These are phyloP conservation scores for Colletotrichum tropicicola DNA, from an alignment of 2,329 filamentous ascomycete genomes.

Conservation along the genomic window DNA sequence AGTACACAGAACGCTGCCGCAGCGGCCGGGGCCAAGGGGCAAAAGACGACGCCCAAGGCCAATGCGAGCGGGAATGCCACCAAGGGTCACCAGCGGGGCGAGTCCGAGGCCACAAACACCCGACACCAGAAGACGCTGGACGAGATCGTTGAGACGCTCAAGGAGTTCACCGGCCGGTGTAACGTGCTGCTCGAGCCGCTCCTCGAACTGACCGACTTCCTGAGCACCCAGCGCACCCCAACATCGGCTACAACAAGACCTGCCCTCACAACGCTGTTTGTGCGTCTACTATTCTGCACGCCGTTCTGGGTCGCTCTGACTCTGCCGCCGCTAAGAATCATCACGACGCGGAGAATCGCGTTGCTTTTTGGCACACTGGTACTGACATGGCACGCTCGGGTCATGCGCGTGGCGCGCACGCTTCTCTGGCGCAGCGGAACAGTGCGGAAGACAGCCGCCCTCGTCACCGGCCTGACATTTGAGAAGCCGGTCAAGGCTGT, in stretches of 20 bases:
- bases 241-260: constrained; percentile 92
- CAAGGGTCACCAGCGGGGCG: constrained; percentile 51
- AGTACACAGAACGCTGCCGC: constrained; percentile 24
- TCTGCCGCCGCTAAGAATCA: constrained; percentile 81
- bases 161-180: constrained; percentile 89
- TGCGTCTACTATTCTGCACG: constrained; percentile 87
- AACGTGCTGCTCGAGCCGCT: constrained; percentile 93
- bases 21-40: constrained; percentile 7
- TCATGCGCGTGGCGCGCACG: constrained; percentile 83
- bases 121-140: constrained; percentile 94
- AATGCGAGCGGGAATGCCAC: constrained; percentile 35
- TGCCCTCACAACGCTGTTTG: constrained; percentile 87
- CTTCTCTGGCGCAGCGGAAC: constrained; percentile 89
- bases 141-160: constrained; percentile 94
- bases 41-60: constrained; percentile 29
- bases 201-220: constrained; percentile 88
- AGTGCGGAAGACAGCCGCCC: constrained; percentile 73
- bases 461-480: constrained; percentile 84
- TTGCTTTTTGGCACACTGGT: constrained; percentile 87
- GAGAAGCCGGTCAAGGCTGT: constrained; percentile 54
- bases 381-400: constrained; percentile 91
- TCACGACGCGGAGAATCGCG: constrained; percentile 86
- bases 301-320: constrained; percentile 89
- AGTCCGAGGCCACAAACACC: constrained; percentile 69
- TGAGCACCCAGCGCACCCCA: constrained; percentile 89